These are phyloP conservation scores for Daldinia bambusicola DNA, from an alignment of 495 filamentous ascomycete species.

Conservation along the genomic window DNA sequence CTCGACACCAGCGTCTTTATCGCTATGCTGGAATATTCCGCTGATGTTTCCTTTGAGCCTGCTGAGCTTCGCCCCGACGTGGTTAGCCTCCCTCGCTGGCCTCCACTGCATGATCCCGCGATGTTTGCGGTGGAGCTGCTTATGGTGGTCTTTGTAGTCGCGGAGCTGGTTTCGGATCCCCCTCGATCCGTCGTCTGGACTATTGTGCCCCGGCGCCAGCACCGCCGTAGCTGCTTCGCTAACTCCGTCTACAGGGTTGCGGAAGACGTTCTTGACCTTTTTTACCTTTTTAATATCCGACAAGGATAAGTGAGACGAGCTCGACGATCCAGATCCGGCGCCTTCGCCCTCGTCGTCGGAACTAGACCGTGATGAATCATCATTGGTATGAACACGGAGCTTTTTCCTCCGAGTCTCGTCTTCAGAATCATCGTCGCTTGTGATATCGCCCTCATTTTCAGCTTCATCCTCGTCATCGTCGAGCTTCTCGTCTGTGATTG, in stretches of 20 bases:
- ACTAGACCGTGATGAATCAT: slow-evolving; percentile 44
- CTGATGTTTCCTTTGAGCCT: slow-evolving; percentile 64
- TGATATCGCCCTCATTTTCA: slow-evolving; percentile 49
- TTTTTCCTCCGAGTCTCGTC: slow-evolving; percentile 47
- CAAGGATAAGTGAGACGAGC: slow-evolving; percentile 42
- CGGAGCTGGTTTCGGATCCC: slow-evolving; percentile 56
- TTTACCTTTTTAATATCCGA: slow-evolving; percentile 45
- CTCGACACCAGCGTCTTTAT: slow-evolving; percentile 69
- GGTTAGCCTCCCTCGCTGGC: slow-evolving; percentile 67
- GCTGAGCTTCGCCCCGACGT: slow-evolving; percentile 67
- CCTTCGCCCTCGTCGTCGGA: slow-evolving; percentile 40
- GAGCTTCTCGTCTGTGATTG: slow-evolving; percentile 64
- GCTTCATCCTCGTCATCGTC: slow-evolving; percentile 52
- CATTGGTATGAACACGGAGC: slow-evolving; percentile 51
- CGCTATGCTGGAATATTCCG: slow-evolving; percentile 63
- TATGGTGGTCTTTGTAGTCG: slow-evolving; percentile 66
- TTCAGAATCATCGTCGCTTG: slow-evolving; percentile 43
- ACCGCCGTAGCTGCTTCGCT: slow-evolving; percentile 37
- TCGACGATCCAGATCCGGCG: slow-evolving; percentile 47
- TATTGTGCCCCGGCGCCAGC: slow-evolving; percentile 45
- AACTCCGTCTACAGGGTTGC: slow-evolving; percentile 46
- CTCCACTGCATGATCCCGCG: slow-evolving; percentile 77
- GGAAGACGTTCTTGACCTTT: slow-evolving; percentile 46
- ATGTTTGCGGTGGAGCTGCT: slow-evolving; percentile 69
- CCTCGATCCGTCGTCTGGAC: slow-evolving; percentile 51